Evolutionary conservation across 768 basidiomycete species (phyloP).

Genomic region (Rubroboletus pulcherrimus): DNA sequence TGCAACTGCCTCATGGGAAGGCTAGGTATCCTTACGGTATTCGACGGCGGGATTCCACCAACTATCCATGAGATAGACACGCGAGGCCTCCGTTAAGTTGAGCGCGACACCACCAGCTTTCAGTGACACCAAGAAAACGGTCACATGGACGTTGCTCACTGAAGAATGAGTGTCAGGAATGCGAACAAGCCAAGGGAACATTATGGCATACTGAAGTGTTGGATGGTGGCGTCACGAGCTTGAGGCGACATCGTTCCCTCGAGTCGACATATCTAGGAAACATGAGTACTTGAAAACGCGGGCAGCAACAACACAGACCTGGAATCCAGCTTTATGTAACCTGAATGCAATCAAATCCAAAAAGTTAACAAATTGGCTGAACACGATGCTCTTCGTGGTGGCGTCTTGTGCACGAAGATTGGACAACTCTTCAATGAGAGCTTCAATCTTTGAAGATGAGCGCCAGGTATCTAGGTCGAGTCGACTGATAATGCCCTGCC

Average conservation of each 20-base stretch:
- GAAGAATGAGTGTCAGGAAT: background rate
- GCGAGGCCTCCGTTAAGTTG: slow-evolving; percentile 86
- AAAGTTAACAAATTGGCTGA: slow-evolving; percentile 93
- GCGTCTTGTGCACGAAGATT: slow-evolving; percentile 80
- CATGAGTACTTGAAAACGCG: background rate
- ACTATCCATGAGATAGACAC: slow-evolving; percentile 95
- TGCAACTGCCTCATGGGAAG: background rate
- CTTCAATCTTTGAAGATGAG: slow-evolving; percentile 97
- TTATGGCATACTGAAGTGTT: slow-evolving; percentile 74
- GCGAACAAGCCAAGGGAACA: background rate
- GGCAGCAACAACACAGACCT: slow-evolving; percentile 43
- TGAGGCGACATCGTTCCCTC: slow-evolving; percentile 98
- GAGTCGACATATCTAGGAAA: slow-evolving; percentile 75
- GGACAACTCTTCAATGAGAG: slow-evolving; percentile 88
- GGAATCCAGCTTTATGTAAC: slow-evolving; percentile 88
- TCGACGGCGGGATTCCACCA: slow-evolving; percentile 99
- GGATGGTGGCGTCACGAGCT: slow-evolving; percentile 90
- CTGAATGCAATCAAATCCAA: slow-evolving; percentile 91
- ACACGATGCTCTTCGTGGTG: slow-evolving; percentile 95
- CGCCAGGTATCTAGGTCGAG: slow-evolving; percentile 88
- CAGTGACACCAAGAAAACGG: slow-evolving; percentile 94
- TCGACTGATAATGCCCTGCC: slow-evolving; percentile 92
- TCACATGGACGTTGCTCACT: slow-evolving; percentile 93
- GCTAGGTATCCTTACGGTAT: slow-evolving; percentile 55
- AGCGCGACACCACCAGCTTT: slow-evolving; percentile 95